Evolutionary conservation across 177 flowering plant genomes (phyloP).

Genomic region (Vitis hybrid): DNA sequence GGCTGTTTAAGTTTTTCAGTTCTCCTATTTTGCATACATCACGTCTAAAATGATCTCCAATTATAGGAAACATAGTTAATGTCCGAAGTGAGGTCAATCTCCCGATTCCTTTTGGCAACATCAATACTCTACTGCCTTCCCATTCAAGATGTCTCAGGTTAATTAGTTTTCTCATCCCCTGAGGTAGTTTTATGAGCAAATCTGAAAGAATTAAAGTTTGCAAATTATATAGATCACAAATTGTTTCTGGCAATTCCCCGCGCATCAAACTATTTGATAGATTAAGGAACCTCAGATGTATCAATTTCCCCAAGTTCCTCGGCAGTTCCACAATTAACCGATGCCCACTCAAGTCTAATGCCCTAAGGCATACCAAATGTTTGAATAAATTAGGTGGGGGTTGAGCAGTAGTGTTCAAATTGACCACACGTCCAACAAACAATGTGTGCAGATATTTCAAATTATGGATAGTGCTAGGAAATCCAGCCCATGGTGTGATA

Average conservation of each 20-base stretch:
- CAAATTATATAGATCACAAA: conserved; percentile 5
- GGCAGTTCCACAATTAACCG: not conserved
- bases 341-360: conserved; percentile 3
- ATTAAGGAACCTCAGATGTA: conserved; percentile 7
- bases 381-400: not conserved
- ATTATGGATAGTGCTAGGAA: not conserved
- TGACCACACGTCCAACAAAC: not conserved
- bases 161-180: conserved; percentile 4
- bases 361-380: conserved; percentile 7
- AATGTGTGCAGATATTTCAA: not conserved
- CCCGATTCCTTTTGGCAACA: conserved; percentile 13
- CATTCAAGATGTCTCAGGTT: conserved; percentile 7
- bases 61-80: conserved; percentile 9
- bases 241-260: not conserved
- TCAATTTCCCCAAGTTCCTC: not conserved
- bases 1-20: conserved; percentile 1
- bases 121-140: too few species aligned
- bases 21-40: not conserved
- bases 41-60: too few species aligned
- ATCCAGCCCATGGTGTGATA: not conserved
- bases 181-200: conserved; percentile 1
- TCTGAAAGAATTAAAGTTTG: conserved; percentile 6
- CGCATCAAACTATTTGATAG: not conserved
- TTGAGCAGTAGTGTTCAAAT: too few species aligned
- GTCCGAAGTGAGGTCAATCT: conserved; percentile 5